Evolutionary conservation across 2,329 filamentous ascomycete genomes (phyloP).

Genomic region (Westerdykella ornata): DNA sequence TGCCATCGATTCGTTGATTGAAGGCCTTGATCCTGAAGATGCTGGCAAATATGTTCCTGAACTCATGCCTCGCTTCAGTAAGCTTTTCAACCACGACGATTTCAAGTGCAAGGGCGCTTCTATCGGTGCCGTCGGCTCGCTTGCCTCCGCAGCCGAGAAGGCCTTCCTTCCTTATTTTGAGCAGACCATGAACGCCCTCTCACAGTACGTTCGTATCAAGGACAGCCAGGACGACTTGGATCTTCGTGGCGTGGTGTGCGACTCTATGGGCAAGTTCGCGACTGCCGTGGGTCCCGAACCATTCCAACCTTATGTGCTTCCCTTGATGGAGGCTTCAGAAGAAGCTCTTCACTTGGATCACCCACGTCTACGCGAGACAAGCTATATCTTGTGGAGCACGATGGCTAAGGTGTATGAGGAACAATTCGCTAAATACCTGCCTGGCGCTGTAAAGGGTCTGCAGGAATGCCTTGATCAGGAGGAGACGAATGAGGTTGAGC

Average conservation of each 20-base stretch:
- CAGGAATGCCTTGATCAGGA: slow-evolving; percentile 84
- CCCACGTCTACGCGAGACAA: slow-evolving; percentile 86
- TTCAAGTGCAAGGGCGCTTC: slow-evolving; percentile 85
- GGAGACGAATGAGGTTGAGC: slow-evolving; percentile 71
- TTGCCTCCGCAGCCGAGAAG: slow-evolving; percentile 76
- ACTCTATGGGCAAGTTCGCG: slow-evolving; percentile 90
- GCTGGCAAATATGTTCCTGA: slow-evolving; percentile 76
- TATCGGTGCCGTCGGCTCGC: slow-evolving; percentile 81
- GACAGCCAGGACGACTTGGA: slow-evolving; percentile 85
- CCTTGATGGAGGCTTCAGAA: slow-evolving; percentile 86
- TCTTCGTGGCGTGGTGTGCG: slow-evolving; percentile 80
- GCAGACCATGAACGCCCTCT: slow-evolving; percentile 82
- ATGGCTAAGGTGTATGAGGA: slow-evolving; percentile 90
- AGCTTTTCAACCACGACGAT: slow-evolving; percentile 76
- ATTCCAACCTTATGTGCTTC: slow-evolving; percentile 86
- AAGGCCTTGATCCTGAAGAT: slow-evolving; percentile 72
- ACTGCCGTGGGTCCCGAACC: slow-evolving; percentile 75
- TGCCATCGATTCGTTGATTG: slow-evolving; percentile 84
- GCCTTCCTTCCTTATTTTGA: slow-evolving; percentile 89
- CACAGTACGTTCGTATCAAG: slow-evolving; percentile 76
- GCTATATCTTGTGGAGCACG: slow-evolving; percentile 93
- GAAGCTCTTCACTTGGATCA: slow-evolving; percentile 85
- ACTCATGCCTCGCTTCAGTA: slow-evolving; percentile 77
- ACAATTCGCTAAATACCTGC: slow-evolving; percentile 70
- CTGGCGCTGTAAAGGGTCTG: slow-evolving; percentile 70